Base-by-base conservation (phyloP, 805 yeast genomes). In the Lipomyces oligophaga region DNA sequence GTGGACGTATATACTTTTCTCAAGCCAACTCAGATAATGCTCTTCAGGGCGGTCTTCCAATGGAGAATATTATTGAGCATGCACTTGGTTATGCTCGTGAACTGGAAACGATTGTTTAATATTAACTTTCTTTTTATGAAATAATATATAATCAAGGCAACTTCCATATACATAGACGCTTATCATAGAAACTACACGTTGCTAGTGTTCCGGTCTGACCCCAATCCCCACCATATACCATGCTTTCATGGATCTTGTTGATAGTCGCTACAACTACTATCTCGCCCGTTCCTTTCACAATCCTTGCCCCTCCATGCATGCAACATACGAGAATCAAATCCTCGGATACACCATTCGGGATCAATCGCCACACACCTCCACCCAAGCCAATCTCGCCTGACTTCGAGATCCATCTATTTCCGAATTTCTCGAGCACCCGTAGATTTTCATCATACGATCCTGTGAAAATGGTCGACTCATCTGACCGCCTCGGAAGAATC, bases 181-280 rank as follows among this genome's bases (percentile, higher is more conserved):
- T 77, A 64, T 90, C 98, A 67, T 90, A 90, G 64, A 90, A 90
- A 45, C 96, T 87, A 63, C 97, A 90, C 1, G 96, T 88, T 2
- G 78, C 83, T 3, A 63, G 57, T 1, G 64, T 63, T 5, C 72
- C 78, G 3, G 71, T 70, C 1, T 61, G 60, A 11, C 72, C 65
- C 95, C 97, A 89, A 61, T 85, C 96, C 3, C 95, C 96, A 0
- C 97, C 98, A 60, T 90, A 90, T 45, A 90, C 89, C 87, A 93
- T 90, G 49, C 96, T 86, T 40, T 80, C 81, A 62, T 90, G 97
- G 25, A 83, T 84, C 10, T 74, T 53, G 10, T 46, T 51, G 34
- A 55, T 51, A 13, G 47, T 42, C 5, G 43, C 36, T 11, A 41
- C 32, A 3, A 63, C 54, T 13, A 34, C 35, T 2, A 34, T 13